Base-by-base conservation (phyloP, 805 yeast genomes). In the Yamadazyma tumulicola region DNA sequence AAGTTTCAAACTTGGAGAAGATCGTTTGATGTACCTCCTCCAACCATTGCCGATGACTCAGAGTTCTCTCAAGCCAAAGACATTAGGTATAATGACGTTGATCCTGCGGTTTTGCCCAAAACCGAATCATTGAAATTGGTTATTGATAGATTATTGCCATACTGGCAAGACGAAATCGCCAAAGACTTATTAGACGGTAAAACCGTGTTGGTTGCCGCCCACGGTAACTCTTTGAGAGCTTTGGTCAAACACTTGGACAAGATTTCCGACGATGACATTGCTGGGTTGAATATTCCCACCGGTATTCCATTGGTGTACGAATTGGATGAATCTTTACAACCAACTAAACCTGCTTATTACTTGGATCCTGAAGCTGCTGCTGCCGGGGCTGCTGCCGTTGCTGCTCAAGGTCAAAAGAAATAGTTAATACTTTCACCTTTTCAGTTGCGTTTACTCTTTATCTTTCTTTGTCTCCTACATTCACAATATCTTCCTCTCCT, bases 331-430 rank as follows among this genome's bases (percentile, higher is more conserved):
- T 60, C 76, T 57, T 79, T 89, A 70, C 78, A 79, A 70, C 97
- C 97, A 70, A 73, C 81, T 61, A 88, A 88, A 81, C 84, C 87
- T 52, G 80, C 94, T 54, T 87, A 89, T 79, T 89, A 89, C 81
- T 82, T 89, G 70, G 97, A 89, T 73, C 97, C 97, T 57, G 97
- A 87, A 74, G 97, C 97, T 58, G 97, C 97, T 58, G 96, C 89
- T 48, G 96, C 96, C 37, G 97, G 97, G 77, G 97, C 97, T 49
- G 97, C 97, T 60, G 96, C 96, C 42, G 97, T 89, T 54, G 97
- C 97, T 55, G 86, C 86, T 55, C 97, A 89, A 75, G 97, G 97
- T 26, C 49, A 64, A 23, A 66, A 66, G 60, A 62, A 64, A 50
- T 61, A 57, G 31, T 4, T 13, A 9, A 21, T 9, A 21, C n/a